Conservation (phyloP, 1,284 basidiomycete genomes). For the Ustilago loliicola region DNA sequence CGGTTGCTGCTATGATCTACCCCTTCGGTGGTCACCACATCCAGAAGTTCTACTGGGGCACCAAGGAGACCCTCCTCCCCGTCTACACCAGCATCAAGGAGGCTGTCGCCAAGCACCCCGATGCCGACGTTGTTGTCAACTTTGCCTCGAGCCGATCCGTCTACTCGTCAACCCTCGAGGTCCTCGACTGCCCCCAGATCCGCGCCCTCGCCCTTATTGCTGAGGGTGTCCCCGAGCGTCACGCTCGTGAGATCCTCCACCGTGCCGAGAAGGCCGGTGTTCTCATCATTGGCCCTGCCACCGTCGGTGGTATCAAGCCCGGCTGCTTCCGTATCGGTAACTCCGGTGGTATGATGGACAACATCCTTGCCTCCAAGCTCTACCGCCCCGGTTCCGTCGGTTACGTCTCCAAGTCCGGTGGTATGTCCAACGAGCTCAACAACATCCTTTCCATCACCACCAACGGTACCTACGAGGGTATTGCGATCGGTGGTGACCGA, state of each 20-base stretch:
- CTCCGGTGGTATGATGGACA: conserved; percentile 99
- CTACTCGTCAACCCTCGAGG: conserved; percentile 93
- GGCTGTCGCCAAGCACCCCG: conserved; percentile 93
- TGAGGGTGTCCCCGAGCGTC: conserved; percentile 97
- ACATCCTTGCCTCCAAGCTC: conserved; percentile 98
- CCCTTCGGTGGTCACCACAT: conserved; percentile 99
- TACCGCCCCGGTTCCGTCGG: conserved; percentile 97
- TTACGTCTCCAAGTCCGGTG: conserved; percentile 99
- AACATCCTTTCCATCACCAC: conserved; percentile 98
- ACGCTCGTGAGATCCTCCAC: conserved; percentile 95
- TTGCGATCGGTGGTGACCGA: conserved; percentile 98
- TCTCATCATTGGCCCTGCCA: conserved; percentile 97
- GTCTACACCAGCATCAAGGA: conserved; percentile 95
- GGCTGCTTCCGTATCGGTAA: conserved; percentile 99
- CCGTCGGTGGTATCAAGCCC: conserved; percentile 99
- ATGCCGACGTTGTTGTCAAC: conserved; percentile 98
- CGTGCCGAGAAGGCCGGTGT: conserved; percentile 87
- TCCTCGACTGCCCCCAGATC: conserved; percentile 79
- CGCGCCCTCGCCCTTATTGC: conserved; percentile 93
- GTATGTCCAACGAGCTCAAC: conserved; percentile 99
- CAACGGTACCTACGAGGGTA: conserved; percentile 99
- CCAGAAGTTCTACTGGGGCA: conserved; percentile 99
- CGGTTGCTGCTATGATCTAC: conserved; percentile 99
- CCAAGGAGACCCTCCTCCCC: conserved; percentile 96
- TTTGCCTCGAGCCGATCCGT: conserved; percentile 95